Conservation (phyloP, 768 basidiomycete genomes). For the Collybiopsis confluens region DNA sequence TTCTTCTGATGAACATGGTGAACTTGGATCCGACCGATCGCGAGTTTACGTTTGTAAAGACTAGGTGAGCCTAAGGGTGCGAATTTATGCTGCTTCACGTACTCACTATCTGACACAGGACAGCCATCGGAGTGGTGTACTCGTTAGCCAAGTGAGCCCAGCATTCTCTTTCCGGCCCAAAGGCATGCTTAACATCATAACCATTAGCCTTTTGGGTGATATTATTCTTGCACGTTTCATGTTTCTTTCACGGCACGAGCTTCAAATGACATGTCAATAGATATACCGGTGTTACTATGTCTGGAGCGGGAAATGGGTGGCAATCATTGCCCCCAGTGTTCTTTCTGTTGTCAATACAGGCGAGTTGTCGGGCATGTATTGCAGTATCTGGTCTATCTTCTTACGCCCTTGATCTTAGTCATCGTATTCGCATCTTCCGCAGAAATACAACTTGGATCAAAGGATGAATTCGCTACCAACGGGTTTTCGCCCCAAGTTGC, state of each 20-base stretch:
- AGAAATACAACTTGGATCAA: neutral
- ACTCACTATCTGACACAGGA: neutral
- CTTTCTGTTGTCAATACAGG: slow-evolving; percentile 2
- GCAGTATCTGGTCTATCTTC: neutral
- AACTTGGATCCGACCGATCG: neutral
- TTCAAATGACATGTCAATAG: neutral
- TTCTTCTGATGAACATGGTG: neutral
- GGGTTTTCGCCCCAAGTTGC: slow-evolving; percentile 1
- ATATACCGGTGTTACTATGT: slow-evolving; percentile 8
- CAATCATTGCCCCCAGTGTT: neutral
- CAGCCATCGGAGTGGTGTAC: slow-evolving; percentile 2
- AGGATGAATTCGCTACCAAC: slow-evolving; percentile 1
- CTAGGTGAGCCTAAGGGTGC: neutral
- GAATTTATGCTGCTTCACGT: neutral
- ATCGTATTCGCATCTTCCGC: neutral
- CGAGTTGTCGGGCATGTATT: neutral
- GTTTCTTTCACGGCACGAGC: neutral
- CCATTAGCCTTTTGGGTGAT: slow-evolving; percentile 1
- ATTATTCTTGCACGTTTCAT: neutral
- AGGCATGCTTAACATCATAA: neutral
- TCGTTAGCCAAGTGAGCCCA: neutral
- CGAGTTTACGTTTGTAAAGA: neutral
- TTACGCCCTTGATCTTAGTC: neutral
- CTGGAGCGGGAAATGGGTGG: slow-evolving; percentile 1
- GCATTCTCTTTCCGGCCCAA: neutral